A percentile compares a stretch with the other conserved stretches of the same genome.
phyloP scores from a whole-genome alignment of 768 basidiomycete genomes.

The Daedaleopsis nitida region DNA sequence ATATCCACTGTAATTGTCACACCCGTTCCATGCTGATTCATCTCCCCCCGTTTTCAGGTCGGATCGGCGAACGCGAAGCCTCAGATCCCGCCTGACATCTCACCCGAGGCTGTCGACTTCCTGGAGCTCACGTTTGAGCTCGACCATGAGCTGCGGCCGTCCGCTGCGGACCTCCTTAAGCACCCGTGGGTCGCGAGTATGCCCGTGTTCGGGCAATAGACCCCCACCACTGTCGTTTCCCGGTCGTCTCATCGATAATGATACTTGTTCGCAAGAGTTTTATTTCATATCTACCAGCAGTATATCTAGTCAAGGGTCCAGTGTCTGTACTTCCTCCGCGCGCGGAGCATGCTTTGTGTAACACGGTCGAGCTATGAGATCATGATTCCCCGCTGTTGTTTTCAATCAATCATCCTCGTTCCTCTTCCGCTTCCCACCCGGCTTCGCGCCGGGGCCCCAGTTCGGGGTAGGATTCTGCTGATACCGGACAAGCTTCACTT shows the following conservation, averaged over 20 bases:
- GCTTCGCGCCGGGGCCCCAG: constrained; percentile 88
- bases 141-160: constrained; percentile 77
- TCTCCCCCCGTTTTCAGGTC: constrained; percentile 54
- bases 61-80: constrained; percentile 83
- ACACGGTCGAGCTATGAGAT: constrained; percentile 17
- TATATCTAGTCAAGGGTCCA: constrained; percentile 19
- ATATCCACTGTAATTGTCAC: too few species aligned
- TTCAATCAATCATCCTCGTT: constrained; percentile 26
- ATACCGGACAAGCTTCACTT: constrained; percentile 82
- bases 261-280: constrained; percentile 1
- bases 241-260: not conserved
- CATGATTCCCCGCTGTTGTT: constrained; percentile 5
- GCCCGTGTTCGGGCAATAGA: constrained; percentile 20
- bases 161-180: constrained; percentile 72
- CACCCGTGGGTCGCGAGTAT: constrained; percentile 65
- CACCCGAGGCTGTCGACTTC: constrained; percentile 85
- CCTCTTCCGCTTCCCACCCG: constrained; percentile 46
- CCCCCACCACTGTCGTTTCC: not conserved
- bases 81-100: constrained; percentile 88
- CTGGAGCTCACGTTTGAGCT: constrained; percentile 85
- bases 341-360: constrained; percentile 18
- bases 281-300: constrained; percentile 20
- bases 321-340: constrained; percentile 9
- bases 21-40: too few species aligned
- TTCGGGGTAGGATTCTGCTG: constrained; percentile 88